A percentile compares a stretch with the other conserved stretches of the same genome.
Evolutionary conservation across 495 filamentous ascomycete genomes (phyloP).

Genomic region (Penicillium cinerascens): DNA sequence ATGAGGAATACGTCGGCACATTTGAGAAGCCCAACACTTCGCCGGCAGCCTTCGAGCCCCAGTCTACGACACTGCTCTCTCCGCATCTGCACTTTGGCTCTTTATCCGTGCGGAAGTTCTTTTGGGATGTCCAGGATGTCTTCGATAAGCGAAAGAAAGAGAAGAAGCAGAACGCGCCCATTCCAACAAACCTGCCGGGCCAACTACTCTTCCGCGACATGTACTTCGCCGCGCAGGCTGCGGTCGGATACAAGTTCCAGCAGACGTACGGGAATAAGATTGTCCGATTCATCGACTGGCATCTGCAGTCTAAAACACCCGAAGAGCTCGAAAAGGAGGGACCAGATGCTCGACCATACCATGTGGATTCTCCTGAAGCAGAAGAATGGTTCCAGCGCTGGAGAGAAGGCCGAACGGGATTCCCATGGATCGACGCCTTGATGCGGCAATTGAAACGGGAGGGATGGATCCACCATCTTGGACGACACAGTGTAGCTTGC

Average conservation of each 20-base stretch:
- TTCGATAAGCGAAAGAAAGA: constrained; percentile 43
- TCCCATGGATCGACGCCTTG: constrained; percentile 71
- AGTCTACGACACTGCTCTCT: constrained; percentile 64
- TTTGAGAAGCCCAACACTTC: constrained; percentile 70
- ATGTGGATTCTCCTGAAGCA: constrained; percentile 52
- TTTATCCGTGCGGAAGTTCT: constrained; percentile 60
- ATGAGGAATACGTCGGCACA: constrained; percentile 60
- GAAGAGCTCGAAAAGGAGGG: constrained; percentile 18
- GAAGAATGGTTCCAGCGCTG: constrained; percentile 62
- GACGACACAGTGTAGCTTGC: constrained; percentile 67
- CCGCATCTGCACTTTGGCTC: constrained; percentile 70
- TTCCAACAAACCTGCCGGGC: constrained; percentile 61
- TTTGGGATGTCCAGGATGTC: constrained; percentile 59
- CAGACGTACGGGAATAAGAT: constrained; percentile 57
- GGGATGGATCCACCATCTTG: constrained; percentile 74
- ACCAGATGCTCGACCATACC: constrained; percentile 37
- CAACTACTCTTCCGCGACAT: constrained; percentile 72
- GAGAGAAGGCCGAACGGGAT: constrained; percentile 62
- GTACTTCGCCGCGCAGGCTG: constrained; percentile 71
- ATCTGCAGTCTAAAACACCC: constrained; percentile 55
- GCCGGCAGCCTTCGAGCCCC: constrained; percentile 63
- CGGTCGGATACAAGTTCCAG: constrained; percentile 53
- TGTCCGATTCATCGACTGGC: constrained; percentile 68
- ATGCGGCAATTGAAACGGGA: constrained; percentile 68
- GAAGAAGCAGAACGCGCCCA: constrained; percentile 45